A percentile compares a stretch with the other conserved stretches of the same genome.
Evolutionary conservation across 1,284 basidiomycete species (phyloP).

Genomic region (Schizophyllum amplum): DNA sequence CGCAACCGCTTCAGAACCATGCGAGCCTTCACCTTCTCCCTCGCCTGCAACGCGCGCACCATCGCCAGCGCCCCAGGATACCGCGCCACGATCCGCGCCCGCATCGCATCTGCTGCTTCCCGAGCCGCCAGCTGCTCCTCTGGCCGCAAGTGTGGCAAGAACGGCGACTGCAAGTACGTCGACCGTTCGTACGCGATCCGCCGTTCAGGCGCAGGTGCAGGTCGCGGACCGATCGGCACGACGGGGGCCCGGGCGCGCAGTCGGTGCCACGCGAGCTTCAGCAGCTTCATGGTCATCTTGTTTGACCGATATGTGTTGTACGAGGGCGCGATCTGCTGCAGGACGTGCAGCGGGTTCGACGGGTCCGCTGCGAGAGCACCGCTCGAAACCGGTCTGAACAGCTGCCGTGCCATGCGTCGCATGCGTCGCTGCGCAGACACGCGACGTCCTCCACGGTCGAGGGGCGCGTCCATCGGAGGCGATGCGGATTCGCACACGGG

Average conservation of each 20-base stretch:
- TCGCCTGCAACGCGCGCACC: constrained; percentile 30
- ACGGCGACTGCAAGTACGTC: constrained; percentile 11
- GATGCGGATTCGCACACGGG: constrained; percentile 26
- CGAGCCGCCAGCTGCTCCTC: constrained; percentile 17
- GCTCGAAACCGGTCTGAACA: constrained; percentile 2
- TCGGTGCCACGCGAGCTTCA: constrained; percentile 36
- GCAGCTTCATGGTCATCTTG: constrained; percentile 33
- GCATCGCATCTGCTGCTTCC: constrained; percentile 27
- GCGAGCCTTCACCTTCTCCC: constrained; percentile 23
- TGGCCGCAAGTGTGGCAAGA: neutral
- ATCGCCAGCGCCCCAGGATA: constrained; percentile 42
- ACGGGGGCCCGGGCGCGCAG: constrained; percentile 45
- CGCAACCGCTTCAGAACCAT: no score
- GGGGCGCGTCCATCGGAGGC: constrained; percentile 22
- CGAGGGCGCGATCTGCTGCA: constrained; percentile 53
- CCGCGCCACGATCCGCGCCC: constrained; percentile 34
- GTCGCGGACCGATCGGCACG: constrained; percentile 17
- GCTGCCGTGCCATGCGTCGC: constrained; percentile 6
- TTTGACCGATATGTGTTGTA: constrained; percentile 66
- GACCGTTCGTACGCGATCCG: constrained; percentile 15
- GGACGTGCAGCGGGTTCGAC: constrained; percentile 48
- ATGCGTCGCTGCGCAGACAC: constrained; percentile 11
- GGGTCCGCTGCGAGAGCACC: constrained; percentile 27
- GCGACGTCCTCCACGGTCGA: constrained; percentile 5
- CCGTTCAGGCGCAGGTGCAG: constrained; percentile 11